These are phyloP conservation scores for Exserohilum rostratum DNA, from an alignment of 2,329 filamentous ascomycete genomes.

Conservation along the genomic window DNA sequence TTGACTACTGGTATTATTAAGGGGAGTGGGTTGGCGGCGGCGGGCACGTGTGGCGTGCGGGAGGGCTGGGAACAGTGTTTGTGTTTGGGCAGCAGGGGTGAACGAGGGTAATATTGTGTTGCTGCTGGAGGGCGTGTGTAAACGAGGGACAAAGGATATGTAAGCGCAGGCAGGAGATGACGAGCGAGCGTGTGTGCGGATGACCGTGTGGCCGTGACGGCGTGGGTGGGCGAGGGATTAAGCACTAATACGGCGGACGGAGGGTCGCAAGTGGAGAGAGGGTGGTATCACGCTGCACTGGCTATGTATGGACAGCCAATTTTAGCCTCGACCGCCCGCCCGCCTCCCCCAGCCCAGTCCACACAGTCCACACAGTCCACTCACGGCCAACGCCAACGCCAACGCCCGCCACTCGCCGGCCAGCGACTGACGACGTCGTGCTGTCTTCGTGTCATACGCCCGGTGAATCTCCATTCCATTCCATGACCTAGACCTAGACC, in stretches of 20 bases:
- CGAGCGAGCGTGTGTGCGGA: constrained; percentile 7
- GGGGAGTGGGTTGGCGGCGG: neutral
- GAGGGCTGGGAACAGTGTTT: constrained; percentile 1
- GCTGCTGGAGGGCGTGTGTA: too few species aligned
- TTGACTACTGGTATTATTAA: constrained; percentile 14
- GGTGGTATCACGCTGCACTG: neutral
- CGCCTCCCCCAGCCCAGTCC: constrained; percentile 5
- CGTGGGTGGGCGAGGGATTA: neutral
- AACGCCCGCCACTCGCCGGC: too few species aligned
- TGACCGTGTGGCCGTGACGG: neutral
- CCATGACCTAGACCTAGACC: too few species aligned
- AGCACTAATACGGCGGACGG: neutral
- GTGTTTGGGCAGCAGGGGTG: neutral
- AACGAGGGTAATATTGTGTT: constrained; percentile 8
- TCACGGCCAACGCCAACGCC: too few species aligned
- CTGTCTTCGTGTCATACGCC: too few species aligned
- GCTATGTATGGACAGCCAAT: neutral
- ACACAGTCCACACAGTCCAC: neutral
- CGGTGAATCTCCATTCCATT: too few species aligned
- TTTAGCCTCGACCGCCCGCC: constrained; percentile 5
- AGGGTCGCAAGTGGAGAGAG: constrained; percentile 1
- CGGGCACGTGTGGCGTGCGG: constrained; percentile 2
- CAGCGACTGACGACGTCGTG: too few species aligned
- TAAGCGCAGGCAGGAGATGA: too few species aligned
- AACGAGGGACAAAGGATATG: neutral